These are phyloP conservation scores for Nicotiana tomentosiformis DNA, from an alignment of 257 asterid genomes.

Conservation along the genomic window DNA sequence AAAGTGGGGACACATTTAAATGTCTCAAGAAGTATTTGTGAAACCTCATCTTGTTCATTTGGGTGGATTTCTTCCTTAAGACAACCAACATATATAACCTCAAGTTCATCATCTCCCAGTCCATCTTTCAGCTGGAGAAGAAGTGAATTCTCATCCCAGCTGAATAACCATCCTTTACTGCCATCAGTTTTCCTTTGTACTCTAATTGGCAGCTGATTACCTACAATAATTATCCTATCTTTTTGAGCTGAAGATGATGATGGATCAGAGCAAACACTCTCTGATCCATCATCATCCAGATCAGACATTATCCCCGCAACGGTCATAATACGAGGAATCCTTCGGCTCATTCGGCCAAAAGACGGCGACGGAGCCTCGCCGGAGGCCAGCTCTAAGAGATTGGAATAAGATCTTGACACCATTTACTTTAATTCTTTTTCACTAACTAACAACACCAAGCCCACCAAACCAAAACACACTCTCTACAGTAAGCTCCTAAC, in stretches of 20 bases:
- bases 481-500: constrained; percentile 17
- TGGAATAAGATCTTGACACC: constrained; percentile 90
- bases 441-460: constrained; percentile 18
- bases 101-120: constrained; percentile 60
- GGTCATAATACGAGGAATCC: constrained; percentile 78
- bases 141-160: constrained; percentile 79
- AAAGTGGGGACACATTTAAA: constrained; percentile 82
- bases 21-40: constrained; percentile 70
- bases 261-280: constrained; percentile 55
- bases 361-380: constrained; percentile 77
- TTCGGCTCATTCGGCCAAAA: constrained; percentile 50
- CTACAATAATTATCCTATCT: constrained; percentile 80
- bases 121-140: constrained; percentile 75
- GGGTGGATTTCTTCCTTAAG: constrained; percentile 81
- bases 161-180: constrained; percentile 59
- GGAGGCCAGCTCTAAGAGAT: constrained; percentile 74
- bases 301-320: constrained; percentile 84
- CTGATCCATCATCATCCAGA: constrained; percentile 60
- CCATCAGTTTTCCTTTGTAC: constrained; percentile 50
- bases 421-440: constrained; percentile 15
- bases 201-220: constrained; percentile 78
- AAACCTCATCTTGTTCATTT: constrained; percentile 78
- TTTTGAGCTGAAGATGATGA: constrained; percentile 62
- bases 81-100: constrained; percentile 79
- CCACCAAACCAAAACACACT: constrained; percentile 18